Evolutionary conservation across 2,329 filamentous ascomycete genomes (phyloP).

Genomic region (Tolypocladium nubicola): DNA sequence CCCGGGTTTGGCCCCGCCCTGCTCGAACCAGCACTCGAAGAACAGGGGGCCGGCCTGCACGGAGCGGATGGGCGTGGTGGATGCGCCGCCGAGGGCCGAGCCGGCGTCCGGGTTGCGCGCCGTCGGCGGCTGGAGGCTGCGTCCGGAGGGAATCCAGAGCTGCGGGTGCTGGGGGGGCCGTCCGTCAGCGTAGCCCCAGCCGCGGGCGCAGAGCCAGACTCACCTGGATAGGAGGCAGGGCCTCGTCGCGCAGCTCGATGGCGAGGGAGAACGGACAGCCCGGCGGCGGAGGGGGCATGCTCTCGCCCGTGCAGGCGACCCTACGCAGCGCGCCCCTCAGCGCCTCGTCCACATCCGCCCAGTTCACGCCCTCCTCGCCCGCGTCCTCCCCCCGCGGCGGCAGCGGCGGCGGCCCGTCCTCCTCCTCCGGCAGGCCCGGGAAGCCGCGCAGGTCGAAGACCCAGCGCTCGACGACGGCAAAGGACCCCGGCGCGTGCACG

Average conservation of each 20-base stretch:
- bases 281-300: slow-evolving; percentile 45
- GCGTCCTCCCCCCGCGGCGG: slow-evolving; percentile 16
- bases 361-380: slow-evolving; percentile 27
- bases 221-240: slow-evolving; percentile 47
- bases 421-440: slow-evolving; percentile 11
- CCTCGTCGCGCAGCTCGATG: slow-evolving; percentile 57
- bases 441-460: slow-evolving; percentile 47
- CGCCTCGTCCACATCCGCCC: slow-evolving; percentile 59
- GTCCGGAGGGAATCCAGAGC: slow-evolving; percentile 48
- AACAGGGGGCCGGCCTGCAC: slow-evolving; percentile 49
- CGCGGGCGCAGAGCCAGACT: slow-evolving; percentile 13
- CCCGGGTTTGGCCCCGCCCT: slow-evolving; percentile 3
- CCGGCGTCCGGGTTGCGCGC: slow-evolving; percentile 17
- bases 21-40: slow-evolving; percentile 56
- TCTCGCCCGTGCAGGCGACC: slow-evolving; percentile 48
- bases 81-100: slow-evolving; percentile 22
- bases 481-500: slow-evolving; percentile 27
- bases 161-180: slow-evolving; percentile 38
- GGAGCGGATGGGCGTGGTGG: slow-evolving; percentile 39
- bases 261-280: slow-evolving; percentile 68
- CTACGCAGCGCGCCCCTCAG: slow-evolving; percentile 56
- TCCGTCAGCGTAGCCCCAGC: not conserved
- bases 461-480: slow-evolving; percentile 47
- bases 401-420: too few relatives aligned
- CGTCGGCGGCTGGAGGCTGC: slow-evolving; percentile 29